phyloP scores from a whole-genome alignment of 805 yeast species.

The Candida berthetii region DNA sequence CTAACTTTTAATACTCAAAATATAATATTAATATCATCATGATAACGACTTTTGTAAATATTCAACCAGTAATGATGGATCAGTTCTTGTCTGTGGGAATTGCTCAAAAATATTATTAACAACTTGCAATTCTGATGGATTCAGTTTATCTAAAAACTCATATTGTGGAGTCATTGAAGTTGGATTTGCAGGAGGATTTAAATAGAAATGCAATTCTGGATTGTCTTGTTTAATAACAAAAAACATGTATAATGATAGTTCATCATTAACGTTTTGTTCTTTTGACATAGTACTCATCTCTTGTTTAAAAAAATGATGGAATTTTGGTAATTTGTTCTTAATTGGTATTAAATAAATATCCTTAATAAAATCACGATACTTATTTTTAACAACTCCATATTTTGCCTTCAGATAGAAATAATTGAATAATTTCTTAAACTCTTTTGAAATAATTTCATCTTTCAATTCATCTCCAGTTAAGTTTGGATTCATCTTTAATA shows the following conservation, averaged over 20 bases:
- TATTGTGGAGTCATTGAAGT: slow-evolving; percentile 4
- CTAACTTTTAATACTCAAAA: too few relatives aligned
- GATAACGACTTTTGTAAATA: slow-evolving; percentile 3
- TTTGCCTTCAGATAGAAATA: slow-evolving; percentile 30
- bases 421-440: slow-evolving; percentile 17
- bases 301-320: not conserved
- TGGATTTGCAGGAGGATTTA: slow-evolving; percentile 1
- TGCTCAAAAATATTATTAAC: slow-evolving; percentile 16
- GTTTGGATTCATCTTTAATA: slow-evolving; percentile 35
- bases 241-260: slow-evolving; percentile 11
- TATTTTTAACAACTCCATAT: slow-evolving; percentile 40
- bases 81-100: slow-evolving; percentile 13
- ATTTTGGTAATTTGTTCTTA: slow-evolving; percentile 8
- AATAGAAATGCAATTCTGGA: not conserved
- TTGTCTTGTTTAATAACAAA: slow-evolving; percentile 17
- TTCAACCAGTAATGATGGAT: slow-evolving; percentile 14
- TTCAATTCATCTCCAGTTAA: not conserved
- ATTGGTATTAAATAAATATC: slow-evolving; percentile 38
- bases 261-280: not conserved
- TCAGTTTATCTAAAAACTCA: slow-evolving; percentile 12
- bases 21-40: too few relatives aligned
- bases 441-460: slow-evolving; percentile 9
- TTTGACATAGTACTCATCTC: not conserved
- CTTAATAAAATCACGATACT: slow-evolving; percentile 33
- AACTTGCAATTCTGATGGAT: slow-evolving; percentile 11